Evolutionary conservation across 148 eudicot species (phyloP).

Genomic region (Agrostemma githago): DNA sequence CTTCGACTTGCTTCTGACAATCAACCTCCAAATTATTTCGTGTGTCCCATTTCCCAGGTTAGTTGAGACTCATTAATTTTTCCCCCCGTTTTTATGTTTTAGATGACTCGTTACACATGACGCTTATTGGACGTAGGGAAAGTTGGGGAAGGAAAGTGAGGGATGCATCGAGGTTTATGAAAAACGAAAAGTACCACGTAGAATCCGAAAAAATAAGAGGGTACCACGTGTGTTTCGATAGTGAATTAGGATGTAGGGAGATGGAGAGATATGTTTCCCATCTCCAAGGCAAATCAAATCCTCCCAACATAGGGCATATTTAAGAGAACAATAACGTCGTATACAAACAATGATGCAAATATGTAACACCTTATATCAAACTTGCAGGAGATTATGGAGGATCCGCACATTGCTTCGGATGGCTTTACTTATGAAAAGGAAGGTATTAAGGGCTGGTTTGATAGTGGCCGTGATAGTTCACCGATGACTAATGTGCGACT

Average conservation of each 20-base stretch:
- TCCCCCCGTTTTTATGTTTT: neutral
- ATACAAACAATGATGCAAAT: too few relatives aligned
- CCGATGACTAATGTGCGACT: slow-evolving; percentile 66
- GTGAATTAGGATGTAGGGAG: neutral
- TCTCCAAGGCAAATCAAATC: neutral
- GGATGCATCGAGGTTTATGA: neutral
- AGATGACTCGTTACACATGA: too few relatives aligned
- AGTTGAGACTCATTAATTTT: neutral
- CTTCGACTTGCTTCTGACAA: slow-evolving; percentile 30
- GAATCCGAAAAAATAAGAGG: too few relatives aligned
- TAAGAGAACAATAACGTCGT: too few relatives aligned
- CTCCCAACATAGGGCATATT: neutral
- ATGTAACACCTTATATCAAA: neutral
- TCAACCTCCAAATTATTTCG: slow-evolving; percentile 52
- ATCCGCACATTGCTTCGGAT: slow-evolving; percentile 85
- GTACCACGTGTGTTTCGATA: neutral
- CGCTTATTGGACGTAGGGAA: too few relatives aligned
- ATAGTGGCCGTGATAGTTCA: slow-evolving; percentile 58
- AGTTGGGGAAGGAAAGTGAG: neutral
- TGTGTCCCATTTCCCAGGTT: slow-evolving; percentile 93
- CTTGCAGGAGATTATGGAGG: slow-evolving; percentile 78
- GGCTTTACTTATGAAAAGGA: slow-evolving; percentile 85
- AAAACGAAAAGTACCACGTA: too few relatives aligned
- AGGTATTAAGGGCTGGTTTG: slow-evolving; percentile 65
- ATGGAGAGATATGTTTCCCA: neutral